Evolutionary conservation across 306 rosid species (phyloP).

Genomic region (Cyclanthera cordifolia): DNA sequence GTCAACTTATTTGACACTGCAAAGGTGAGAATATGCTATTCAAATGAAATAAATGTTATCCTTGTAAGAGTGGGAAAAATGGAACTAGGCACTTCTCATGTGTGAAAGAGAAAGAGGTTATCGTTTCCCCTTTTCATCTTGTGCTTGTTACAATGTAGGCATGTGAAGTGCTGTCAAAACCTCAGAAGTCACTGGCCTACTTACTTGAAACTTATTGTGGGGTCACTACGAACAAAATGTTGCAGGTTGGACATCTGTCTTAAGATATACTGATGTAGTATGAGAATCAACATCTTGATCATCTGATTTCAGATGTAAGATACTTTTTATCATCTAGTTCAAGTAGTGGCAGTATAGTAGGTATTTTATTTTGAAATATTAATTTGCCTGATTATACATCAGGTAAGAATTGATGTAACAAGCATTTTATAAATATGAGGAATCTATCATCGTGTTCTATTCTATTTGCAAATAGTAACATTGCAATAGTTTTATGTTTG

Average conservation of each 20-base stretch:
- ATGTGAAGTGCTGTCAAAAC: slow-evolving; percentile 79
- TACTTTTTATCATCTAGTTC: not conserved
- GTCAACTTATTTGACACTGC: slow-evolving; percentile 87
- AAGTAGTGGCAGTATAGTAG: too few species aligned
- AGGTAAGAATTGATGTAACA: not conserved
- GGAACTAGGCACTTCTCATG: not conserved
- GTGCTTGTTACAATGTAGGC: slow-evolving; percentile 47
- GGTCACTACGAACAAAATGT: slow-evolving; percentile 65
- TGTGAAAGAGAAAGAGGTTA: not conserved
- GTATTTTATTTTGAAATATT: not conserved
- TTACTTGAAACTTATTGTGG: slow-evolving; percentile 83
- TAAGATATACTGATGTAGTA: not conserved
- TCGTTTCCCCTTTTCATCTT: not conserved
- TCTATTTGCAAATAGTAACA: not conserved
- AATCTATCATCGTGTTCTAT: not conserved
- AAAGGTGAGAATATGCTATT: slow-evolving; percentile 36
- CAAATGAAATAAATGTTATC: not conserved
- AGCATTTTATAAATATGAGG: not conserved
- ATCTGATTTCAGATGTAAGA: not conserved
- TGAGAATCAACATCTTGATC: not conserved
- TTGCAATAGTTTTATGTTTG: not conserved
- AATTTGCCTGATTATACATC: not conserved
- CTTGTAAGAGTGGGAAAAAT: not conserved
- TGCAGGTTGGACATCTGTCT: slow-evolving; percentile 47
- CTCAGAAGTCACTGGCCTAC: slow-evolving; percentile 84